These are phyloP conservation scores for Wickerhamiella australiensis DNA, from an alignment of 805 yeast genomes.

Conservation along the genomic window DNA sequence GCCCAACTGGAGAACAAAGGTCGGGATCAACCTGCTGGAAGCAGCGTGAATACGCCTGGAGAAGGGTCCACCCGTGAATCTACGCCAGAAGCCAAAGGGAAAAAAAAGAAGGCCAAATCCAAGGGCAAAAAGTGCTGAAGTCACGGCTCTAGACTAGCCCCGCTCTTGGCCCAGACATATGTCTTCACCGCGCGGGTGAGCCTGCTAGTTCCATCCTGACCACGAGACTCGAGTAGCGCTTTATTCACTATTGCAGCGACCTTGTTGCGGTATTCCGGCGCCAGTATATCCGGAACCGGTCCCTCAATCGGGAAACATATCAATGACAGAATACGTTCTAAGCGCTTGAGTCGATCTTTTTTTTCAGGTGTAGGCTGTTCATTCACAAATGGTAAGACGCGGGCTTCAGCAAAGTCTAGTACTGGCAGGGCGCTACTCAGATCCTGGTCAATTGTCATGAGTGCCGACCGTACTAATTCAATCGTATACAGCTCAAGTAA, in stretches of 20 bases:
- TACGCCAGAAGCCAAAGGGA: not conserved
- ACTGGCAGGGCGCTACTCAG: slow-evolving; percentile 17
- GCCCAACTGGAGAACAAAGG: not conserved
- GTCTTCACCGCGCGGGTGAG: slow-evolving; percentile 45
- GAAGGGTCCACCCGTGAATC: not conserved
- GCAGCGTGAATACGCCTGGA: no score
- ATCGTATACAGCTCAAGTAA: slow-evolving; percentile 60
- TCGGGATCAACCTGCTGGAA: no score
- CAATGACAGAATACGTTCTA: slow-evolving; percentile 76
- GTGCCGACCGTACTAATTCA: slow-evolving; percentile 53
- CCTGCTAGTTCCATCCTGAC: slow-evolving; percentile 28
- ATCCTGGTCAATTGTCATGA: slow-evolving; percentile 17
- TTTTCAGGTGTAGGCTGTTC: not conserved
- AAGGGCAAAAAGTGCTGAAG: slow-evolving; percentile 12
- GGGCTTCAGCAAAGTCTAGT: slow-evolving; percentile 29
- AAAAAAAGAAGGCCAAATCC: slow-evolving; percentile 10
- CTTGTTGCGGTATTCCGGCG: slow-evolving; percentile 43
- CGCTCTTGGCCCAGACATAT: slow-evolving; percentile 54
- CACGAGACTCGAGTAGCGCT: slow-evolving; percentile 39
- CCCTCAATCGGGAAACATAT: slow-evolving; percentile 37
- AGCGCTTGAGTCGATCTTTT: slow-evolving; percentile 45
- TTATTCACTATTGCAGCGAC: slow-evolving; percentile 63
- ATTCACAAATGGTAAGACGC: slow-evolving; percentile 32
- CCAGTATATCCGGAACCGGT: slow-evolving; percentile 14
- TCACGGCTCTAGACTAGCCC: slow-evolving; percentile 23